Conservation (phyloP, 305 asterid genomes). For the Fraxinus ornus region DNA sequence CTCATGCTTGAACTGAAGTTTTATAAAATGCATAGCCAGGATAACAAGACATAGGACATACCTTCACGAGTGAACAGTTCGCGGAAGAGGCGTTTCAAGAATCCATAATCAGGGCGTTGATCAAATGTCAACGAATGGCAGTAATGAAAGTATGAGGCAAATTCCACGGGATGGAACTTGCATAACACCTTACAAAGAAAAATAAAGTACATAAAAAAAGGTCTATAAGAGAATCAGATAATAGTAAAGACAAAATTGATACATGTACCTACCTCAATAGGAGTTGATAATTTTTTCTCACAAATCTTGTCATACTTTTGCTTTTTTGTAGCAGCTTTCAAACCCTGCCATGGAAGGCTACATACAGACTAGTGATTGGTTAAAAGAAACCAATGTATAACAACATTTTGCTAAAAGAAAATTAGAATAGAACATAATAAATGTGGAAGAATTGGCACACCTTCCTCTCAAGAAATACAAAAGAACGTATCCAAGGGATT, state of each 20-base stretch:
- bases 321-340: constrained; percentile 96
- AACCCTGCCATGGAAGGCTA: constrained; percentile 99
- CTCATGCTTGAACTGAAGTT: neutral
- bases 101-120: constrained; percentile 96
- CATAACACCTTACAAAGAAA: constrained; percentile 66
- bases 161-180: constrained; percentile 96
- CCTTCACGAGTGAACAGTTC: constrained; percentile 92
- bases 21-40: neutral
- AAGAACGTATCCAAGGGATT: constrained; percentile 91
- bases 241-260: constrained; percentile 17
- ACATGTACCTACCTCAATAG: constrained; percentile 67
- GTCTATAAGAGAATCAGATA: neutral
- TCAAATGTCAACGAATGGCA: constrained; percentile 95
- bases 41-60: constrained; percentile 25
- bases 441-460: constrained; percentile 34
- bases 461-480: constrained; percentile 96
- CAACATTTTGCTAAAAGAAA: neutral
- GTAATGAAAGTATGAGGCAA: constrained; percentile 91
- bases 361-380: constrained; percentile 37
- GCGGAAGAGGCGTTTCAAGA: constrained; percentile 86
- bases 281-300: constrained; percentile 90
- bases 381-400: constrained; percentile 23
- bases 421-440: neutral
- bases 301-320: constrained; percentile 95
- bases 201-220: neutral